These are phyloP conservation scores for Heritiera littoralis DNA, from an alignment of 345 rosid genomes.

Conservation along the genomic window DNA sequence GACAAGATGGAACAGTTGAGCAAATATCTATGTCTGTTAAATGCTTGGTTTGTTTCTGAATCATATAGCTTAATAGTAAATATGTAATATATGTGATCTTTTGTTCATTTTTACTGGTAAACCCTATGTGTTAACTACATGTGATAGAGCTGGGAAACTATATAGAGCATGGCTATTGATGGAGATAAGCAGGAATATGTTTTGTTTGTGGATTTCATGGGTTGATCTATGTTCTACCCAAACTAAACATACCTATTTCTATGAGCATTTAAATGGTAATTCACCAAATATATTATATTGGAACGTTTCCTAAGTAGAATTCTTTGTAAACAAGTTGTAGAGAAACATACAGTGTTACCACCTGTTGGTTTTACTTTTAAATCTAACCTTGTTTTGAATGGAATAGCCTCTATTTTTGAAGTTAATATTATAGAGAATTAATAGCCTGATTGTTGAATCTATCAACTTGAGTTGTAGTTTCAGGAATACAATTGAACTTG, in stretches of 20 bases:
- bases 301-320: neutral
- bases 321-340: neutral
- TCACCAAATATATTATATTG: neutral
- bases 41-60: conserved; percentile 2
- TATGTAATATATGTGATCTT: neutral
- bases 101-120: neutral
- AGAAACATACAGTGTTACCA: neutral
- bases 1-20: neutral
- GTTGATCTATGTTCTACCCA: neutral
- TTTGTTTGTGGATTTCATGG: too few species aligned
- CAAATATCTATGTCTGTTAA: neutral
- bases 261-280: neutral
- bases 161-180: neutral
- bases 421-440: neutral
- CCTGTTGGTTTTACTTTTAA: neutral
- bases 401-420: neutral
- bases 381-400: neutral
- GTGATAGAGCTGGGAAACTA: neutral
- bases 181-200: too few species aligned
- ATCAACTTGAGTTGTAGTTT: neutral
- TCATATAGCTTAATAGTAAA: neutral
- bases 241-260: neutral
- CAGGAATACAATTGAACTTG: neutral
- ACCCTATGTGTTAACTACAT: neutral
- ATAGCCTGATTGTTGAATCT: neutral